Base-by-base conservation (phyloP, 495 filamentous ascomycete species). In the Tuber brumale region DNA sequence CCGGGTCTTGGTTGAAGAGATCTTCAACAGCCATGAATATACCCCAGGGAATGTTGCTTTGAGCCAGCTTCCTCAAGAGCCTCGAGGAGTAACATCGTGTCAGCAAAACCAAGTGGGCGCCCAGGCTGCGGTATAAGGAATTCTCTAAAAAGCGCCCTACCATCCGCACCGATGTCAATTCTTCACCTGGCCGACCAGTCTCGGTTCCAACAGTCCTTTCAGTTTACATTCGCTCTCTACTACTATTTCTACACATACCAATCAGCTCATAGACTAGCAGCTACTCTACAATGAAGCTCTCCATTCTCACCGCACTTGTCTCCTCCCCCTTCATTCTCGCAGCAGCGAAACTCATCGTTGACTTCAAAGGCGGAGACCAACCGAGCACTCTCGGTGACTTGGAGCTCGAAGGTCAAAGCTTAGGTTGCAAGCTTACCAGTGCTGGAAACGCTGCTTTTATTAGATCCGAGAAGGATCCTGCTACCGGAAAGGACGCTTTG, bases 371-470 rank as follows among this genome's bases (percentile, higher is more conserved):
- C n/a, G 80, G 80, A 41, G 80, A 82, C 27, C 48, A 42, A 27
- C 45, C 80, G 3, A 70, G 45, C 19, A 73, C 70, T 46, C 51
- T 82, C 21, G 80, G 80, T 27, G 70, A 75, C 27, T 61, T 82
- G 19, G 75, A 82, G 41, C 80, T 82, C 21, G 80, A 82, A 51
- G 80, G 76, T 18, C 78, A 80, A 39, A 76, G 75, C 1, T 77
- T 81, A 23, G 76, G 80, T 45, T 81, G 78, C 74, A 74, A 79
- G 18, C 71, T 82, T 45, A 31, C 21, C 7, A 82, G 81, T 23
- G 75, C 73, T 43, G 80, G 80, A 72, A 73, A 77, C 42, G 73
- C 69, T 21, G 71, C 76, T 51, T 84, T 82, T 69, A 83, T 84
- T 72, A 84, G 76, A 51, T 44, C 69, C 35, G 82, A 77, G 43